Evolutionary conservation across 108 stramenopile species (phyloP), one percentile per base, ranked within the genome.

Genomic region (Cyclotella distinguenda): DNA sequence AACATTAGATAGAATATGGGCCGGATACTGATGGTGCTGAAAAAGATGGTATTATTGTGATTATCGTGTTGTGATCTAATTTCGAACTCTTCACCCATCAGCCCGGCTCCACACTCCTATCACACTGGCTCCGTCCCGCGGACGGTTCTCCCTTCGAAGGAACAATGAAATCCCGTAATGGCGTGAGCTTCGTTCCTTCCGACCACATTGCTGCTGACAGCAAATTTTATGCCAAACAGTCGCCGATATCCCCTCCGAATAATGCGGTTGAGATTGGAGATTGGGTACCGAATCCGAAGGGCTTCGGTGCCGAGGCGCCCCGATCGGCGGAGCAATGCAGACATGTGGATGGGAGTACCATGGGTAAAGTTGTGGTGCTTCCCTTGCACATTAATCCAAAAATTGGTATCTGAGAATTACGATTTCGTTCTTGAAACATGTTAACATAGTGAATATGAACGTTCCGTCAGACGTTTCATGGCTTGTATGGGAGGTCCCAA

Each of bases 331-430:
- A 59, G 21, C 58, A 59, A 26, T 59, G 58, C 15, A 59, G 1
- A 27, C 58, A 59, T 25, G 58, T 59, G 2, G 58, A 59, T 59
- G 58, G 58, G 3, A 59, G 58, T 26, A 59, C 58, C 2, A 59
- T 59, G 58, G 25, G 33, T 55, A 21, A n/a, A 55, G 35, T 35
- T 15, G 46, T 48, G 6, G 21, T 23, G 1, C 21, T 48, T 8
- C 44, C 21, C 21, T 48, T 18, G 21, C 2, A 19, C 46, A 1
- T 19, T 18, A 48, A 22, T 48, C 18, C 46, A 2, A 50, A 50
- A 26, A 4, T 55, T 22, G 15, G 45, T n/a, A n/a, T 22, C 11
- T 10, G 44, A 11, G 6, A 13, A 21, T 48, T 1, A 48, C 23
- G 21, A 11, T 48, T n/a, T n/a, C n/a, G n/a, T n/a, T n/a, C n/a